These are phyloP conservation scores for Iris macrosiphon DNA, from an alignment of 106 monocot species.

Conservation along the genomic window DNA sequence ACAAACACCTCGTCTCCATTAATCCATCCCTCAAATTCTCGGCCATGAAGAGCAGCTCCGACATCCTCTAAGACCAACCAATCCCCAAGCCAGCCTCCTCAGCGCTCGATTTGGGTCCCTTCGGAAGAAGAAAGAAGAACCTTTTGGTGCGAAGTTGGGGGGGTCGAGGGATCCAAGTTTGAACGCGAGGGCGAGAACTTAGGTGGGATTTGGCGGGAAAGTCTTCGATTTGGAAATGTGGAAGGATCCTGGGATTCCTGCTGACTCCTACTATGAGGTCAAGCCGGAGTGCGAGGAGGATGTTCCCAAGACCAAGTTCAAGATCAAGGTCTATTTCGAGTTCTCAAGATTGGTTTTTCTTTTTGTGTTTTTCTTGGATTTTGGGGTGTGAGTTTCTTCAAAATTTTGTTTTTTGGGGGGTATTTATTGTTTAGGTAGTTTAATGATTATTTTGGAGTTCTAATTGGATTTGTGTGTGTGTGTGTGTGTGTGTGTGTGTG, in stretches of 20 bases:
- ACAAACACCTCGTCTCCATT: neutral
- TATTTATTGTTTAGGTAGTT: neutral
- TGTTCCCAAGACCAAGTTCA: constrained; percentile 57
- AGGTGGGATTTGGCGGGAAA: neutral
- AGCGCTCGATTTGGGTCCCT: constrained; percentile 14
- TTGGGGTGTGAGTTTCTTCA: neutral
- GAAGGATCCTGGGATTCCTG: constrained; percentile 33
- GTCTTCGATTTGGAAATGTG: constrained; percentile 23
- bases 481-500: no score
- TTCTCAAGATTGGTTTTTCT: neutral
- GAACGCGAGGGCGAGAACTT: neutral
- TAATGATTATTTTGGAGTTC: no score
- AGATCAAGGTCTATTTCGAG: constrained; percentile 65
- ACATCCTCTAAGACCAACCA: neutral
- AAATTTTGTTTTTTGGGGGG: neutral
- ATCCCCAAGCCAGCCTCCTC: neutral
- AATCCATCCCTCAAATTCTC: constrained; percentile 1
- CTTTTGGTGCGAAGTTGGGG: neutral
- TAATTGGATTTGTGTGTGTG: no score
- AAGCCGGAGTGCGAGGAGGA: constrained; percentile 51
- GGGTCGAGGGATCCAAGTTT: constrained; percentile 10
- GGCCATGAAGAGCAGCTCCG: neutral
- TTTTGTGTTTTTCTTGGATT: neutral
- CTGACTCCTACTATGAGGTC: constrained; percentile 52
- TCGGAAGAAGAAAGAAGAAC: neutral